phyloP scores from a whole-genome alignment of 148 eudicot genomes.

The Spergularia bocconei region DNA sequence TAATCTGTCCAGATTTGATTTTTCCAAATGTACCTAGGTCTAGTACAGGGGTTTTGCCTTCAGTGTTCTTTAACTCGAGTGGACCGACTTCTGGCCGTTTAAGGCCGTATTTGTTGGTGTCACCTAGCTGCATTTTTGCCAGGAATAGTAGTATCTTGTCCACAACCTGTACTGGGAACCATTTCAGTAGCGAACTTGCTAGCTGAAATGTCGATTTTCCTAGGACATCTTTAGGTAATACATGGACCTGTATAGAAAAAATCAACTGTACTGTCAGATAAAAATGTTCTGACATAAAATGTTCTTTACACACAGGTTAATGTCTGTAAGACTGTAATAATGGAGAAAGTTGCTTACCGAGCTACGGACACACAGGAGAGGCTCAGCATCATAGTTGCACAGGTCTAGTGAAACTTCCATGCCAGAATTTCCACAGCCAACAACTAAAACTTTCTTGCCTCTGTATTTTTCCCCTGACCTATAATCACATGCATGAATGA shows the following conservation, averaged over 20 bases:
- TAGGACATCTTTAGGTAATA: slow-evolving; percentile 68
- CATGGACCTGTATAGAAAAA: slow-evolving; percentile 59
- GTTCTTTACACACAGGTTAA: too few species aligned
- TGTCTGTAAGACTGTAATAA: background rate
- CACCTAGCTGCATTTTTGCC: slow-evolving; percentile 53
- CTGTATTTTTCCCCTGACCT: slow-evolving; percentile 56
- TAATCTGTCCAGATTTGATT: slow-evolving; percentile 63
- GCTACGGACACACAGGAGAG: slow-evolving; percentile 67
- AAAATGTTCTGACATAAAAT: too few species aligned
- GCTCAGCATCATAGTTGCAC: slow-evolving; percentile 61
- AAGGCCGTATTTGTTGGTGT: slow-evolving; percentile 65
- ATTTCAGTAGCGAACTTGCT: slow-evolving; percentile 54
- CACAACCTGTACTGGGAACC: slow-evolving; percentile 54
- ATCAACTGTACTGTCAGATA: background rate
- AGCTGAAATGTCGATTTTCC: slow-evolving; percentile 82
- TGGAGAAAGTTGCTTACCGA: slow-evolving; percentile 44
- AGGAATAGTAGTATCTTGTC: slow-evolving; percentile 56
- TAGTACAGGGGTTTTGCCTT: slow-evolving; percentile 83
- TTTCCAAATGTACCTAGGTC: slow-evolving; percentile 70
- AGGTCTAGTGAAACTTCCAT: slow-evolving; percentile 98
- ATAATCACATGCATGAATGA: slow-evolving; percentile 81
- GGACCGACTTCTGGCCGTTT: slow-evolving; percentile 81
- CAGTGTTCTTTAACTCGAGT: slow-evolving; percentile 64
- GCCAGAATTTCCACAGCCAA: slow-evolving; percentile 95
- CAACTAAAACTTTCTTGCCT: slow-evolving; percentile 67